phyloP scores from a whole-genome alignment of 257 asterid genomes.

The Nicotiana paniculata region DNA sequence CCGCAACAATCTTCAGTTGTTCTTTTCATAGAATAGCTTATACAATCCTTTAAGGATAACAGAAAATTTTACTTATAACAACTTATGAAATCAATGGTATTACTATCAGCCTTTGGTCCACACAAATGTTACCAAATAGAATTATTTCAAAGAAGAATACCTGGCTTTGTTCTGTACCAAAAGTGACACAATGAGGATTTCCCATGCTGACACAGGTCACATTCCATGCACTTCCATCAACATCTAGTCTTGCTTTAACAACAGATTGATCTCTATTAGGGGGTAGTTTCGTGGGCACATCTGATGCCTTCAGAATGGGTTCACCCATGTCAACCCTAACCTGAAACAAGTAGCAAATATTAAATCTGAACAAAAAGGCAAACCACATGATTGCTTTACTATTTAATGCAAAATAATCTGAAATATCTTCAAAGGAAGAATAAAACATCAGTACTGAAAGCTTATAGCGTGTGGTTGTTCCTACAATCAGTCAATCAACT shows the following conservation, averaged over 20 bases:
- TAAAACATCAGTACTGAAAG: background rate
- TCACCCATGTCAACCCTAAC: constrained; percentile 94
- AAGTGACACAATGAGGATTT: constrained; percentile 81
- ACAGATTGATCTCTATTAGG: constrained; percentile 60
- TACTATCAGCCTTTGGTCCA: background rate
- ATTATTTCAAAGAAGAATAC: constrained; percentile 22
- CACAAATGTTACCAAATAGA: background rate
- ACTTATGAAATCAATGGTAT: background rate
- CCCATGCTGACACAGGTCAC: constrained; percentile 95
- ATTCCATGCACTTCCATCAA: constrained; percentile 60
- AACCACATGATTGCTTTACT: background rate
- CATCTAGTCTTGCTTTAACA: constrained; percentile 51
- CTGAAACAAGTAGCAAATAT: constrained; percentile 31
- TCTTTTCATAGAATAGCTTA: background rate
- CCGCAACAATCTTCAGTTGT: background rate
- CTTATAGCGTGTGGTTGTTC: background rate
- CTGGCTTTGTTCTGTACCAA: constrained; percentile 42
- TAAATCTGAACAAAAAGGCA: background rate
- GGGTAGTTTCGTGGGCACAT: constrained; percentile 74
- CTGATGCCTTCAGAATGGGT: constrained; percentile 81
- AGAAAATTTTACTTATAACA: background rate
- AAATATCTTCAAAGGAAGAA: background rate
- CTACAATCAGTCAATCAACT: background rate
- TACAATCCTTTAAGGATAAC: background rate
- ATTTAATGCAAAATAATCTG: background rate